Conservation (phyloP, 2,329 filamentous ascomycete genomes). For the Fusarium marasasianum region DNA sequence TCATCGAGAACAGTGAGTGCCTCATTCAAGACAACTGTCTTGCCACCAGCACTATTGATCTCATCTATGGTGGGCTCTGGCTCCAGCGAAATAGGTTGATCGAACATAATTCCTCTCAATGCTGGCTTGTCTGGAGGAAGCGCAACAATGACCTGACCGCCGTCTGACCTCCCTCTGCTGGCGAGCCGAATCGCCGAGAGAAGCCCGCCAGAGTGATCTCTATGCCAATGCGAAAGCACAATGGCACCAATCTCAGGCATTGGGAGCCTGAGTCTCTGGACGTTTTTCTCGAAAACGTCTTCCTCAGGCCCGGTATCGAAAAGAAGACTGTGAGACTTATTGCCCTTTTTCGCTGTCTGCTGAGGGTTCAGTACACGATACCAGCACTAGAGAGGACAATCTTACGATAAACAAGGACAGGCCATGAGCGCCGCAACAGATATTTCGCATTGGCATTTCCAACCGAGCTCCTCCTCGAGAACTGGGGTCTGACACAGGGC, state of each 20-base stretch:
- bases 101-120: not conserved
- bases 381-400: rapidly evolving
- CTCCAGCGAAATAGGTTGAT: not conserved
- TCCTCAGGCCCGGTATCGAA: not conserved
- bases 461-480: not conserved
- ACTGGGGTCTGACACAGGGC: not conserved
- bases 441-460: not conserved
- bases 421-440: not conserved
- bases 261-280: not conserved
- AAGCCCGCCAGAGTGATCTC: not conserved
- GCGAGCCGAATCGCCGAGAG: not conserved
- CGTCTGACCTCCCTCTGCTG: not conserved
- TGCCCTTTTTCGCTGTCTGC: not conserved
- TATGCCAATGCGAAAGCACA: not conserved
- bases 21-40: not conserved
- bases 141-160: not conserved
- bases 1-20: not conserved
- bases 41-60: not conserved
- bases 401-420: not conserved
- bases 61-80: not conserved
- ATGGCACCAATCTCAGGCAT: not conserved
- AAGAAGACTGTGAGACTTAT: not conserved
- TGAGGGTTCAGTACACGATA: rapidly evolving
- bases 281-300: not conserved
- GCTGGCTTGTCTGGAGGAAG: not conserved